These are phyloP conservation scores for Pinus tabuliformis DNA, from an alignment of 75 land plant species.

Conservation along the genomic window DNA sequence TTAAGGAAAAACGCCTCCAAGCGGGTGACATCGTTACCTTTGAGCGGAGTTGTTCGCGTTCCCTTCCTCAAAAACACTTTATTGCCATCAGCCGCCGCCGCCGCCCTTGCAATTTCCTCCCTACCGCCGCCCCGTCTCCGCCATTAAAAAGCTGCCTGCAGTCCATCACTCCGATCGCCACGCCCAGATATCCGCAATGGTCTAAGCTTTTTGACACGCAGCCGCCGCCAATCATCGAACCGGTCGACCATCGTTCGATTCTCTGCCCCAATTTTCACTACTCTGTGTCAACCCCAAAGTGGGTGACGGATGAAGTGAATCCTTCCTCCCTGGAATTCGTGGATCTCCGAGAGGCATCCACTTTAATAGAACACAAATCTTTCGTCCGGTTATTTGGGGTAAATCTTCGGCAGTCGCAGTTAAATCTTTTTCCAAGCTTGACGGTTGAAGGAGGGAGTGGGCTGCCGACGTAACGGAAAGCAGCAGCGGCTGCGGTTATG, in stretches of 20 bases:
- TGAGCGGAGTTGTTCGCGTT: slow-evolving; percentile 10
- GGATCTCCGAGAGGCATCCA: background rate
- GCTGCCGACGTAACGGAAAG: too few species aligned
- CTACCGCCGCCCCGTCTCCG: background rate
- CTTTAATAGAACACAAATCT: background rate
- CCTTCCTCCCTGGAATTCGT: background rate
- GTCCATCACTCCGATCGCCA: background rate
- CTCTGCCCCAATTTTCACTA: background rate
- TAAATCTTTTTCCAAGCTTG: too few species aligned
- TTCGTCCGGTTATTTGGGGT: background rate
- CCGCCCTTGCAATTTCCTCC: background rate
- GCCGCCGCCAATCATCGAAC: background rate
- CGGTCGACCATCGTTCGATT: background rate
- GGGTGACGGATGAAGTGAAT: background rate
- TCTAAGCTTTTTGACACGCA: background rate
- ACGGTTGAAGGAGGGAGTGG: too few species aligned
- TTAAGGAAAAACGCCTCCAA: slow-evolving; percentile 60
- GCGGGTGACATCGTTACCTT: slow-evolving; percentile 61
- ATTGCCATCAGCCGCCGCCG: slow-evolving; percentile 11
- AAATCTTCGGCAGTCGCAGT: background rate
- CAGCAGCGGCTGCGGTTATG: too few species aligned
- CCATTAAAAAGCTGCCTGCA: background rate
- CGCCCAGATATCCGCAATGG: background rate
- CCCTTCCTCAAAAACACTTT: slow-evolving; percentile 18
- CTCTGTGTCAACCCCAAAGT: too few species aligned